phyloP scores from a whole-genome alignment of 1,284 basidiomycete species.

The Thecaphora thlaspeos region DNA sequence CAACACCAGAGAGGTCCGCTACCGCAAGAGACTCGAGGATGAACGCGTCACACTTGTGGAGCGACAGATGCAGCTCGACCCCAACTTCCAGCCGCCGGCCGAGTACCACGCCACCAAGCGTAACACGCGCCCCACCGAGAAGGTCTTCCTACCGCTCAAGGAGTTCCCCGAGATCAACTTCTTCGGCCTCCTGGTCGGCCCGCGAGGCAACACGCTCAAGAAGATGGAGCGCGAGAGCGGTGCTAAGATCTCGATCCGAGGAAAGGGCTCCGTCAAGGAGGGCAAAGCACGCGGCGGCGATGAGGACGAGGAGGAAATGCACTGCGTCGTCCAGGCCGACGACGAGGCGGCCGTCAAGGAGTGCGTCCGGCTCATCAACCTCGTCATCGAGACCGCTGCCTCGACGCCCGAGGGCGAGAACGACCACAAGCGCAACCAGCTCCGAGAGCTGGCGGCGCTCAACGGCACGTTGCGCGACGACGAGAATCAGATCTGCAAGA shows the following conservation, averaged over 20 bases:
- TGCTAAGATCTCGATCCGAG: slow-evolving; percentile 96
- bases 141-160: slow-evolving; percentile 98
- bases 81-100: slow-evolving; percentile 91
- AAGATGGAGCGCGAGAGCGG: slow-evolving; percentile 98
- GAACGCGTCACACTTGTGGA: slow-evolving; percentile 92
- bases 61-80: slow-evolving; percentile 93
- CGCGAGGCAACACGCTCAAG: slow-evolving; percentile 97
- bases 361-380: slow-evolving; percentile 94
- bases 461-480: slow-evolving; percentile 99
- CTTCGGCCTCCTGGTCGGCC: slow-evolving; percentile 95
- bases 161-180: slow-evolving; percentile 99
- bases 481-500: slow-evolving; percentile 98
- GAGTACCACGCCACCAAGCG: slow-evolving; percentile 83
- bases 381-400: slow-evolving; percentile 96
- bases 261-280: slow-evolving; percentile 97
- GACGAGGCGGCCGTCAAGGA: slow-evolving; percentile 83
- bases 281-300: slow-evolving; percentile 87
- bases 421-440: slow-evolving; percentile 98
- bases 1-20: slow-evolving; percentile 96
- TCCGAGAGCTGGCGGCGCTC: slow-evolving; percentile 92
- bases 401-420: slow-evolving; percentile 99
- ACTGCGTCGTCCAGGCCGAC: slow-evolving; percentile 94
- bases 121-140: slow-evolving; percentile 74
- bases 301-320: slow-evolving; percentile 97
- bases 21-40: slow-evolving; percentile 95